These are phyloP conservation scores for Malus fusca DNA, from an alignment of 306 rosid species.

Conservation along the genomic window DNA sequence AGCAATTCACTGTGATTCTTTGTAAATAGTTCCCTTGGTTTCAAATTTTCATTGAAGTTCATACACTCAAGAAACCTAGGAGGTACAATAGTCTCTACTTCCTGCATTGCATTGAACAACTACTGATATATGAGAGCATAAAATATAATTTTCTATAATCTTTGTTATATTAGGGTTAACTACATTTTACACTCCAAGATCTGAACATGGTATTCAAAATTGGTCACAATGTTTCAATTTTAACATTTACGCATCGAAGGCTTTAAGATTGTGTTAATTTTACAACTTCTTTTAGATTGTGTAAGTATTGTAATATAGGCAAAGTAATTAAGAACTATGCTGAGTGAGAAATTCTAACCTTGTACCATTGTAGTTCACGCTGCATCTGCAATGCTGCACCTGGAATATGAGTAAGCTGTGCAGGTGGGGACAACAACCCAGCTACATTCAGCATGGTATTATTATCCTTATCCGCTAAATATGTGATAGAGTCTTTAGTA, in stretches of 20 bases:
- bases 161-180: no score
- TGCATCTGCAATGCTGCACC: conserved; percentile 8
- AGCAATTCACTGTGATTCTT: conserved; percentile 14
- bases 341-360: background rate
- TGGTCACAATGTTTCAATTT: no score
- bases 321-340: background rate
- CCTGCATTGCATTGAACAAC: background rate
- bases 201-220: no score
- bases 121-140: background rate
- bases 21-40: conserved; percentile 26
- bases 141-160: no score
- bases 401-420: background rate
- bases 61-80: accelerated
- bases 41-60: background rate
- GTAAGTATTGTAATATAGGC: background rate
- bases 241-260: no score
- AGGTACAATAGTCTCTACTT: background rate
- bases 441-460: background rate
- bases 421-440: background rate
- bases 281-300: no score
- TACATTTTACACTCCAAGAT: no score
- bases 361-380: background rate
- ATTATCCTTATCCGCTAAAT: accelerated
- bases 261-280: no score
- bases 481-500: background rate